These are phyloP conservation scores for Vitellaria paradoxa DNA, from an alignment of 179 eudicot species.

Conservation along the genomic window DNA sequence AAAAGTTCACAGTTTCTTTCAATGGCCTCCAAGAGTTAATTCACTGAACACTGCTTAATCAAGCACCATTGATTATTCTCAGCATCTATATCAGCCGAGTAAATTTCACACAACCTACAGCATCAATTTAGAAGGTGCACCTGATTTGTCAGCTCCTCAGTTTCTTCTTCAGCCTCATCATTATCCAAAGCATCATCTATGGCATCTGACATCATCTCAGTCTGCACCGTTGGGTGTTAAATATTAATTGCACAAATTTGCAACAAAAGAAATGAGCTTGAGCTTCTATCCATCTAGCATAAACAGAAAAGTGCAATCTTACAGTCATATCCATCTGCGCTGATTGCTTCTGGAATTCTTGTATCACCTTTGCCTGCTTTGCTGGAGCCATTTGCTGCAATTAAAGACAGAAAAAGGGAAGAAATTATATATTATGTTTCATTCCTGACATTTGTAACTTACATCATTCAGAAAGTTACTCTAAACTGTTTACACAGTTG, in stretches of 20 bases:
- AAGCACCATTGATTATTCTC: neutral
- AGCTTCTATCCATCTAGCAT: neutral
- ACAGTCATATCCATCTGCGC: constrained; percentile 99
- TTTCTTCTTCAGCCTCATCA: constrained; percentile 98
- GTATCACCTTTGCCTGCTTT: constrained; percentile 73
- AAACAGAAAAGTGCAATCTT: constrained; percentile 30
- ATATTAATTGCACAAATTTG: neutral
- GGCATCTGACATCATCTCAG: constrained; percentile 98
- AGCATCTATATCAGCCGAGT: neutral
- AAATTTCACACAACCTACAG: neutral
- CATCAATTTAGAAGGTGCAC: constrained; percentile 24
- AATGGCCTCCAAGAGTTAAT: neutral
- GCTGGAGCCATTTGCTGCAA: constrained; percentile 93
- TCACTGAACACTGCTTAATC: neutral
- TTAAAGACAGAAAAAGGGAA: constrained; percentile 7
- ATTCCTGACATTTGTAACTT: neutral
- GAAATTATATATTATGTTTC: neutral
- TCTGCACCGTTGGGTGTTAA: constrained; percentile 40
- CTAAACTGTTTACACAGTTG: neutral
- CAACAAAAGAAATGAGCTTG: constrained; percentile 5
- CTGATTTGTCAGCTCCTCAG: constrained; percentile 93
- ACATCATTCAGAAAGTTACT: neutral
- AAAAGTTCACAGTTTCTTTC: neutral
- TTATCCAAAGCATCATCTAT: constrained; percentile 87
- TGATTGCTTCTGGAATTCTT: constrained; percentile 90